Evolutionary conservation across 1,284 basidiomycete genomes (phyloP), one percentile per base, ranked within the genome.

Genomic region (Rhizopogon parksii): DNA sequence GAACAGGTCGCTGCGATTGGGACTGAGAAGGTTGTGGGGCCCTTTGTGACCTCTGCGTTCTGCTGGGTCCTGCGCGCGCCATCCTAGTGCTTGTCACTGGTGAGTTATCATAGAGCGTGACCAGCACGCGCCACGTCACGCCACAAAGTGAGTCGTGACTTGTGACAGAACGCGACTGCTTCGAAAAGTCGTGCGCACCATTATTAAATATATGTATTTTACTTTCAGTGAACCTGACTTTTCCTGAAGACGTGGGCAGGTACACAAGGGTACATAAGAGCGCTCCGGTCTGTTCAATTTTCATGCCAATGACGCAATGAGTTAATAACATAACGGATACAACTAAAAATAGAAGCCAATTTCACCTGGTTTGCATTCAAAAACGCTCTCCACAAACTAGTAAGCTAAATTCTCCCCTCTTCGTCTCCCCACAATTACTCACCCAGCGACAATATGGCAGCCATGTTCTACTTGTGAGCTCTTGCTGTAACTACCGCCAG

Each of bases 11-110:
- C n/a, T 66, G 64, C 7, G 64, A 60, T 15, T 61, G 69, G 6
- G 65, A 56, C 47, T 71, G 71, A 5, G 74, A 68, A 1, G 64
- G 56, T 40, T 63, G 63, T 11, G 62, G 50, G 1, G 58, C 53
- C 15, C 63, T 62, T 57, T 71, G 71, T 19, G 68, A 63, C 9
- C 67, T 53, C 24, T 63, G 60, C 9, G 63, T 50, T 36, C 62
- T 61, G 50, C 62, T 64, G 2, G 63, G 63, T 19, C 64, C 63
- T 27, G 63, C 65, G 34, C 66, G 64, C 27, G 63, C 50, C 63
- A 63, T 63, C 2, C 21, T 35, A 19, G 19, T 19, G 19, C 19
- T 19, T 30, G 36, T 36, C n/a, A 11, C 38, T 9, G 42, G 19
- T 37, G 43, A 47, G 27, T 19, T 19, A 11, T 35, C n/a, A n/a